A percentile compares a stretch with the other conserved stretches of the same genome.
These are phyloP conservation scores for Solanum rostratum DNA, from an alignment of 257 asterid species.

Conservation along the genomic window DNA sequence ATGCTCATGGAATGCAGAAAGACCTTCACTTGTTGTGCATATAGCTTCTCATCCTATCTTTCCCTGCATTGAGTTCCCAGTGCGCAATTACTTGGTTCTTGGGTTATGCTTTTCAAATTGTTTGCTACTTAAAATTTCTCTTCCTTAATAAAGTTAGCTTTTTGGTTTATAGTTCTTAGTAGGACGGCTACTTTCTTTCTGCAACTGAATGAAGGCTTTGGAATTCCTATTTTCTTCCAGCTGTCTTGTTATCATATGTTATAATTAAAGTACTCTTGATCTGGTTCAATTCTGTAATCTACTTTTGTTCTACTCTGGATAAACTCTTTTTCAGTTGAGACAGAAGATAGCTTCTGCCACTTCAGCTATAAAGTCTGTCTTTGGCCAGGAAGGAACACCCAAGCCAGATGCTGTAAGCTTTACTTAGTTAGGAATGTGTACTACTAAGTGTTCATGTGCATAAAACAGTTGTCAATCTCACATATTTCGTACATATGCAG, in stretches of 20 bases:
- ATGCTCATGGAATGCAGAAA: background rate
- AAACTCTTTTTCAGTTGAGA: slow-evolving; percentile 45
- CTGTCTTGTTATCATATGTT: background rate
- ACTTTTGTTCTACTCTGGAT: background rate
- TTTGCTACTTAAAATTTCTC: background rate
- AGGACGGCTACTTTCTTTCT: background rate
- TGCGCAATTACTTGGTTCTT: background rate
- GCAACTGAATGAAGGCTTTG: background rate
- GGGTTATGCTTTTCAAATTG: background rate
- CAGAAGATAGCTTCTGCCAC: slow-evolving; percentile 90
- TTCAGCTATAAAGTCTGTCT: slow-evolving; percentile 91
- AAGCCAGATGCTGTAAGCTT: slow-evolving; percentile 59
- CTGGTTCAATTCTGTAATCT: background rate
- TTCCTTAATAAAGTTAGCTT: background rate
- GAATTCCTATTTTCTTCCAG: background rate
- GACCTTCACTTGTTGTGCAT: background rate
- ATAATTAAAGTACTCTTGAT: background rate
- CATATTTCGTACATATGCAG: slow-evolving; percentile 19
- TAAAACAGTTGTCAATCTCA: background rate
- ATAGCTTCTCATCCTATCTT: background rate
- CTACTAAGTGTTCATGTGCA: background rate
- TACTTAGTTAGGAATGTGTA: background rate
- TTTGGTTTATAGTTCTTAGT: background rate
- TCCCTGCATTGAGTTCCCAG: background rate
- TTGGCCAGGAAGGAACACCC: slow-evolving; percentile 65